Evolutionary conservation across 768 basidiomycete species (phyloP).

Genomic region (Calocera viscosa): DNA sequence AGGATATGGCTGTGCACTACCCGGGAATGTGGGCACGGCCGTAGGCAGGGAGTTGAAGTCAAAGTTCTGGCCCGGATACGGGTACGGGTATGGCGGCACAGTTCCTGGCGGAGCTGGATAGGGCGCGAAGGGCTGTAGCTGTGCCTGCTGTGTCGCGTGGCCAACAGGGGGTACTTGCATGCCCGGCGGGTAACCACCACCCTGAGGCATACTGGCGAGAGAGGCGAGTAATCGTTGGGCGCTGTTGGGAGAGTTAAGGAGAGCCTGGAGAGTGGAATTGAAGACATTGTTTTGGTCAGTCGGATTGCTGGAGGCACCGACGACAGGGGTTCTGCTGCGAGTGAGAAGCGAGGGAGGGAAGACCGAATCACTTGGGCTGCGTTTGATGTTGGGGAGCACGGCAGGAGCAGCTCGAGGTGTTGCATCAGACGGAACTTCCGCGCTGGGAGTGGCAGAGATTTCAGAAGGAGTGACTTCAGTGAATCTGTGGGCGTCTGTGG

Average conservation of each 20-base stretch:
- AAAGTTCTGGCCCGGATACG: not conserved
- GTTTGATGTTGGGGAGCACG: not conserved
- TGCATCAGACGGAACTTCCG: not conserved
- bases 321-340: not conserved
- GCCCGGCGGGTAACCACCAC: not conserved
- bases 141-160: not conserved
- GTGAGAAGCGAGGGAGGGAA: not conserved
- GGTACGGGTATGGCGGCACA: not conserved
- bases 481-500: not conserved
- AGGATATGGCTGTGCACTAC: not conserved
- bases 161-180: not conserved
- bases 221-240: constrained; percentile 10
- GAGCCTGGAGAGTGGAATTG: not conserved
- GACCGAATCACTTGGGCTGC: not conserved
- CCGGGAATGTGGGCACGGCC: not conserved
- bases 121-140: not conserved
- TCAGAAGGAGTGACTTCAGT: constrained; percentile 3
- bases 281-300: constrained; percentile 7
- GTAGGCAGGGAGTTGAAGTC: not conserved
- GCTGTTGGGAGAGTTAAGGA: constrained; percentile 6
- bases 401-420: not conserved
- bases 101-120: not conserved
- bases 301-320: not conserved
- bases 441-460: not conserved
- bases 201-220: constrained; percentile 8